Base-by-base conservation (phyloP, 2,329 filamentous ascomycete species). In the Trichophyton schoenleinii region DNA sequence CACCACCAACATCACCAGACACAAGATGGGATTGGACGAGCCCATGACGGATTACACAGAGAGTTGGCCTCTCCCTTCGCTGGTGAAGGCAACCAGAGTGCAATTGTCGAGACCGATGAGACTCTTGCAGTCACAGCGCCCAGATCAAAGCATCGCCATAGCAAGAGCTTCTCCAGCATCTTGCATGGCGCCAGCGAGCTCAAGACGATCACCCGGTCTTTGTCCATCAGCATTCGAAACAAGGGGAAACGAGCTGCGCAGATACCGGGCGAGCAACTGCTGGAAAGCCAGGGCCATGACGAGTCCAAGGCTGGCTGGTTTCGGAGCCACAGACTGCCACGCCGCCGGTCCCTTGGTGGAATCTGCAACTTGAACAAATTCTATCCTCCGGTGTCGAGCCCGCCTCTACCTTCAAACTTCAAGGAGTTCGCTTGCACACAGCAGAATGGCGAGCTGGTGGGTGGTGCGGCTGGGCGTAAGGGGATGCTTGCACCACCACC, bases 391-490 rank as follows among this genome's bases (percentile, higher is more conserved):
- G 61, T 69, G 66, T 41, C 67, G 66, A 55, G 49, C 6, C 49
- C 49, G 22, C 49, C 49, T 11, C n/a, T 53, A 5, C 49, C 49
- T 13, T 28, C 49, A 8, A 28, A 53, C 49, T 34, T 31, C 22
- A 53, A 18, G 49, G 49, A 73, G 49, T 72, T 73, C 22, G 75
- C 76, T 3, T 67, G 76, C 42, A 64, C 77, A 36, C 72, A 75
- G 0, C 72, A 75, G 0, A 68, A 75, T 62, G 69, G 34, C 9
- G 9, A 75, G 48, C 66, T 72, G n/a, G 72, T 67, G 36, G 71
- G 72, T 7, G 77, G 77, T 20, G 74, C 77, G 3, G 77, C 77
- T n/a, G 77, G 76, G n/a, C 76, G 34, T 9, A 38, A 78, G 66
- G 79, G 79, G 65, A 76, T 79, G 59, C 59, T 74, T 61, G 68